Evolutionary conservation across 2,329 filamentous ascomycete genomes (phyloP), one percentile per base, ranked within the genome.

Genomic region (Ilyonectria robusta): DNA sequence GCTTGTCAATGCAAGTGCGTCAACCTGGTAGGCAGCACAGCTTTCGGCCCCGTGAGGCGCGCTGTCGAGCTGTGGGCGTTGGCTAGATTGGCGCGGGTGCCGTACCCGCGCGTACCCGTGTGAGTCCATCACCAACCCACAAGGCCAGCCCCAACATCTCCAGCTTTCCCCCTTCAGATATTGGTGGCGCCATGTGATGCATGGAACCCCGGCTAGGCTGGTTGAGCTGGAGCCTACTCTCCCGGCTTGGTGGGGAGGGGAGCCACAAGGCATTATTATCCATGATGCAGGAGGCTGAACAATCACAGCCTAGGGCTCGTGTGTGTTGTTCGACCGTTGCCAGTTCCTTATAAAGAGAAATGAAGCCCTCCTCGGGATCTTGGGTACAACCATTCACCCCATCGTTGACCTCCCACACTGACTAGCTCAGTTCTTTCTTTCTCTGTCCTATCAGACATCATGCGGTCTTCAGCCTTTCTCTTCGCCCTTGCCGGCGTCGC

Each of bases 391-490:
- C 26, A n/a, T 33, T 29, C 33, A 44, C 53, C 23, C 54, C 48
- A 37, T 64, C n/a, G n/a, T 42, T 58, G 31, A 47, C 47, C 47
- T 37, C 37, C 37, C 44, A 56, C n/a, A 48, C 10, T 59, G 47
- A 6, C n/a, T 17, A 42, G 17, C 8, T 37, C 13, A 55, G 13
- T 15, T 13, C 31, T 3, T 33, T 35, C n/a, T 29, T 35, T 19
- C 3, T 46, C 10, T 19, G 42, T 50, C 40, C 37, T 26, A 59
- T 53, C 40, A 19, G 21, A 19, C 61, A 75, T 5, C 9, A 79
- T 79, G 78, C 19, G 72, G 67, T 68, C 55, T 59, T 74, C 75
- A 47, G 66, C 68, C 51, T 65, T 79, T 21, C 44, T 80, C 47
- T 69, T 80, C 35, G 69, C 70, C 51, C 67, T 77, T 26, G 65